These are phyloP conservation scores for Paecilomyces sp. DNA, from an alignment of 2,329 filamentous ascomycete genomes.

Conservation along the genomic window DNA sequence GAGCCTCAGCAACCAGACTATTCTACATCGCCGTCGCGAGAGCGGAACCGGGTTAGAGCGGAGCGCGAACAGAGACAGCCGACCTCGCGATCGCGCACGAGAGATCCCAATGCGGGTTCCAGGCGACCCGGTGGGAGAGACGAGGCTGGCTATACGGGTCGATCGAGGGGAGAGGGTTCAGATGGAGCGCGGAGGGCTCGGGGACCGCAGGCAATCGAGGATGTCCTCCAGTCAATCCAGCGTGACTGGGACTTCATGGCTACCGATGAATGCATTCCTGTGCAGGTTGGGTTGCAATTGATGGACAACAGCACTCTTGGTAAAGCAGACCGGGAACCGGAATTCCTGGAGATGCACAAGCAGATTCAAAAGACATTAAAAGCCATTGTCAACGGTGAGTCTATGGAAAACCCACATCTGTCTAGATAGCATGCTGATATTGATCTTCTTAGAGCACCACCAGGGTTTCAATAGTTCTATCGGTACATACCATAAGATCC, in stretches of 20 bases:
- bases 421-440: background rate
- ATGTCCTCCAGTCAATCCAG: conserved; percentile 74
- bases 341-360: conserved; percentile 75
- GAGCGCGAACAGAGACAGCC: conserved; percentile 21
- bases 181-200: conserved; percentile 11
- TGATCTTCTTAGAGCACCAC: conserved; percentile 63
- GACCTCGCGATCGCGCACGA: conserved; percentile 27
- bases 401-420: background rate
- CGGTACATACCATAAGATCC: conserved; percentile 97
- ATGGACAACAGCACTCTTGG: conserved; percentile 92
- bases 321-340: conserved; percentile 76
- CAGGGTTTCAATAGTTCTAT: conserved; percentile 99
- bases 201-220: conserved; percentile 34
- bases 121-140: conserved; percentile 20
- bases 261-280: conserved; percentile 78
- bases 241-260: conserved; percentile 90
- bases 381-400: conserved; percentile 72
- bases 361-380: conserved; percentile 91
- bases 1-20: conserved; percentile 14
- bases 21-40: conserved; percentile 21
- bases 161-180: conserved; percentile 13
- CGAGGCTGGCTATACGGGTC: conserved; percentile 15
- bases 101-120: conserved; percentile 20
- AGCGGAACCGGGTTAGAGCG: conserved; percentile 23
- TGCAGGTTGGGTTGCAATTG: conserved; percentile 89